Conservation (phyloP, 2,329 filamentous ascomycete genomes). For the Colletotrichum neosansevieriae region DNA sequence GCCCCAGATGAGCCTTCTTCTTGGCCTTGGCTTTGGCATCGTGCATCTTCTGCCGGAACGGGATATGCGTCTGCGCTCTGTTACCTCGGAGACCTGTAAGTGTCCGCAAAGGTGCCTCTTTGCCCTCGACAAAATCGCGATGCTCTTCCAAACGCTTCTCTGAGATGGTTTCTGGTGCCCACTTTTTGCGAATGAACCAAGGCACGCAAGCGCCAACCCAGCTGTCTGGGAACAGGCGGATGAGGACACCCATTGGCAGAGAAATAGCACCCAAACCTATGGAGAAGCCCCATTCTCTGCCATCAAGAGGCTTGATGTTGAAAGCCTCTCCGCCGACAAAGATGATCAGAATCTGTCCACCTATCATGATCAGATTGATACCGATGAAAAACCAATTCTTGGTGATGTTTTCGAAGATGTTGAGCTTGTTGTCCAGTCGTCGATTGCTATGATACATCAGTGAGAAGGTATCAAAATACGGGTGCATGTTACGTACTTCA, state of each 20-base stretch:
- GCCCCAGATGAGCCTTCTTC: conserved; percentile 28
- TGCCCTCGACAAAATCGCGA: conserved; percentile 39
- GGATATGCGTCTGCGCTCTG: conserved; percentile 47
- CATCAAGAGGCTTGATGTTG: conserved; percentile 71
- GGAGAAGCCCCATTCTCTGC: conserved; percentile 85
- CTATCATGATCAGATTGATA: conserved; percentile 86
- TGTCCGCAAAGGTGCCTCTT: conserved; percentile 46
- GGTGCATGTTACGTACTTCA: conserved; percentile 64
- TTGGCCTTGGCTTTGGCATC: conserved; percentile 46
- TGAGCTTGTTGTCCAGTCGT: conserved; percentile 87
- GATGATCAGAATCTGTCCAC: conserved; percentile 85
- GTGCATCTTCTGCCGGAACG: conserved; percentile 47
- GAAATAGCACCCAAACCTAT: conserved; percentile 82
- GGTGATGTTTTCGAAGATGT: conserved; percentile 85
- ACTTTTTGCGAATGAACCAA: conserved; percentile 46
- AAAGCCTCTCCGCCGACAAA: conserved; percentile 85
- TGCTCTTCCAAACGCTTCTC: conserved; percentile 42
- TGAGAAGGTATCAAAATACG: conserved; percentile 47
- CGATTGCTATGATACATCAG: conserved; percentile 68
- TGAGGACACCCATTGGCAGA: conserved; percentile 77
- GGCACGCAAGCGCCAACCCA: conserved; percentile 48
- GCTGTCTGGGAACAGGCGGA: conserved; percentile 80
- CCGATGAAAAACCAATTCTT: conserved; percentile 85
- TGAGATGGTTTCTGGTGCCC: conserved; percentile 43
- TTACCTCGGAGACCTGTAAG: conserved; percentile 49